Conservation (phyloP, 768 basidiomycete species). For the Xanthoconium purpureum region DNA sequence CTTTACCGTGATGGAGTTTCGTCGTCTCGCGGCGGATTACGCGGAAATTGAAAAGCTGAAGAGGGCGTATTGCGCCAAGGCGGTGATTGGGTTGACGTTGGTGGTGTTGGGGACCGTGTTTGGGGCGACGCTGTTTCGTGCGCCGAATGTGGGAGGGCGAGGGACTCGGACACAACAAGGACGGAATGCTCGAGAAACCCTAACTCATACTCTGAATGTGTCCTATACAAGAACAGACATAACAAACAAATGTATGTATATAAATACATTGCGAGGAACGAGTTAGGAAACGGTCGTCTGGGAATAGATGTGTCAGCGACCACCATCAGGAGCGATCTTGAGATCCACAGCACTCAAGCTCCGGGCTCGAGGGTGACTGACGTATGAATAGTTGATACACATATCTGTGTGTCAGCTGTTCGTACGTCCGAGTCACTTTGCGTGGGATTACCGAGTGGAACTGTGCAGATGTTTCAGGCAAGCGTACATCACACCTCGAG, state of each 20-base stretch:
- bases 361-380: background rate
- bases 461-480: no score
- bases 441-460: background rate
- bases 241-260: no score
- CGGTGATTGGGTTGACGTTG: conserved; percentile 53
- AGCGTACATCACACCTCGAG: no score
- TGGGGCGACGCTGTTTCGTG: conserved; percentile 48
- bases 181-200: background rate
- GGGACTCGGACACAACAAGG: background rate
- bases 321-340: background rate
- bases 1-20: conserved; percentile 70
- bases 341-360: background rate
- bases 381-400: background rate
- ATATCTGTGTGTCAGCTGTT: background rate
- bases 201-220: no score
- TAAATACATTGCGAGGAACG: no score
- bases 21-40: conserved; percentile 62
- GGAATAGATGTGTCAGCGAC: background rate
- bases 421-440: background rate
- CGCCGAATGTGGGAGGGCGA: conserved; percentile 46
- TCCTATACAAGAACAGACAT: no score
- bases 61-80: conserved; percentile 60
- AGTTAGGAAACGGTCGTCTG: no score
- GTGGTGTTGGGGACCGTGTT: conserved; percentile 65
- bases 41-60: conserved; percentile 41